A percentile compares a stretch with the other conserved stretches of the same genome.
These are phyloP conservation scores for Sporothrix pseudoabietina DNA, from an alignment of 2,329 filamentous ascomycete genomes.

Conservation along the genomic window DNA sequence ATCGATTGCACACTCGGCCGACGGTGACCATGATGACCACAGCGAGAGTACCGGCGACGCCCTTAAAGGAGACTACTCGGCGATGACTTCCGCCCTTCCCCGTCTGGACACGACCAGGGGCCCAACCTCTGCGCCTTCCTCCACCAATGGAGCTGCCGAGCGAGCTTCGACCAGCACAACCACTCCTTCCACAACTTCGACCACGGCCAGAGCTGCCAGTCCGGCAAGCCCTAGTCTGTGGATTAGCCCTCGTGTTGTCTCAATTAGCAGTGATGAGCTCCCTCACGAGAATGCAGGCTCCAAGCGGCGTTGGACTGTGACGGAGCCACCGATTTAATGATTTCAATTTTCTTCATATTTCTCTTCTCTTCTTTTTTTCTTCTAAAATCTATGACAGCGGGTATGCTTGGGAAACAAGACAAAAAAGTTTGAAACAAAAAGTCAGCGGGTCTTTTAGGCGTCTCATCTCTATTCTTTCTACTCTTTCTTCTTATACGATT, in stretches of 20 bases:
- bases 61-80: background rate
- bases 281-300: constrained; percentile 50
- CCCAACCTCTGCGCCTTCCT: background rate
- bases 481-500: background rate
- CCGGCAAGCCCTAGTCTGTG: constrained; percentile 44
- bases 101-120: constrained; percentile 14
- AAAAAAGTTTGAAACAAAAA: constrained; percentile 1
- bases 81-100: constrained; percentile 13
- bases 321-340: constrained; percentile 42
- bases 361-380: background rate
- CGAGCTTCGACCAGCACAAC: constrained; percentile 2
- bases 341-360: background rate
- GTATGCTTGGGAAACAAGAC: constrained; percentile 12
- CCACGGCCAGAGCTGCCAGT: background rate
- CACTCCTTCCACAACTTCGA: background rate
- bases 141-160: background rate
- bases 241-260: constrained; percentile 43
- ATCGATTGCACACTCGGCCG: constrained; percentile 25
- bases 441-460: background rate
- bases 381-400: background rate
- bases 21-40: constrained; percentile 20
- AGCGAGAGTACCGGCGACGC: background rate
- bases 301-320: constrained; percentile 61
- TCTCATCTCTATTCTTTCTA: background rate
- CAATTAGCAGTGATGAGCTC: constrained; percentile 41